Base-by-base conservation (phyloP, 495 filamentous ascomycete species). In the Halenospora varia region DNA sequence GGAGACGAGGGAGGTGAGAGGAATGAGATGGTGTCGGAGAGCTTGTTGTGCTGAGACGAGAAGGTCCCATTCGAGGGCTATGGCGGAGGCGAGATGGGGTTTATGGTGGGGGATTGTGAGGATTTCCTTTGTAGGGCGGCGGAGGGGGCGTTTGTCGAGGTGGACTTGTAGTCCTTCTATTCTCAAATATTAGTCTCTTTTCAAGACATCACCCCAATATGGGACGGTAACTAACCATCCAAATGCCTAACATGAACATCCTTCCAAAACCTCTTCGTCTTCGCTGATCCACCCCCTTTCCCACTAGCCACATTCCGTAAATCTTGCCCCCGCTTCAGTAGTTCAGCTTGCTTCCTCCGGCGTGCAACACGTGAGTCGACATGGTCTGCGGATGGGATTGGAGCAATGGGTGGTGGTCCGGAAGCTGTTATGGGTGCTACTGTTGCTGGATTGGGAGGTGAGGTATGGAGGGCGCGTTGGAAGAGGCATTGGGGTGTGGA, bases 61-160 rank as follows among this genome's bases (percentile, higher is more conserved):
- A 40, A 85, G 78, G 67, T 96, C 90, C 94, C 94, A 98, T 73
- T 98, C 94, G 10, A 94, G 68, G 0, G 93, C 94, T 48, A 98
- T 82, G 24, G 89, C 87, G 23, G 82, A 75, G n/a, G 95, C 94
- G 13, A 98, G 86, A 55, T 90, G 81, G 11, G 85, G 84, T 67
- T 97, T 97, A 49, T 76, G 76, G 0, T 71, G 65, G 0, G 94
- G 93, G 25, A 97, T 65, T 2, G 78, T 77, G 61, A 98, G 80
- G 53, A 88, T 75, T 15, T 78, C 70, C 79, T 89, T 92, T 0
- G 75, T 75, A 19, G 79, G 75, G 0, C 91, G 93, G 61, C 92
- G 85, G 51, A 98, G 82, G 13, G 92, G 84, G 20, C 90, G 82
- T 29, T 75, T 73, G 73, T 97, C 94, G 51, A 98, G 87, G 47